Base-by-base conservation (phyloP, 805 yeast species). In the Metschnikowia aberdeeniae region DNA sequence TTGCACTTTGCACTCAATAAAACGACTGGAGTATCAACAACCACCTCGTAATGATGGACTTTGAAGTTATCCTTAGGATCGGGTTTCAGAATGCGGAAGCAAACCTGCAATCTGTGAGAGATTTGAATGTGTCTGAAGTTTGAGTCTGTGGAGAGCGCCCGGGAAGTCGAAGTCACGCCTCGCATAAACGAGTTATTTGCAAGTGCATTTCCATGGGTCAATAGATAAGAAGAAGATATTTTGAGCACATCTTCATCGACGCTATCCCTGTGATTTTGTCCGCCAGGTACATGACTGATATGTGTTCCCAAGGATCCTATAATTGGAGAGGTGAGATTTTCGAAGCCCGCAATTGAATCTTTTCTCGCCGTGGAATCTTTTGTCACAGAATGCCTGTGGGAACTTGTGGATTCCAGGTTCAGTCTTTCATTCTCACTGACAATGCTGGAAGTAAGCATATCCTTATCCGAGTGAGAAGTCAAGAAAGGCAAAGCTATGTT, bases 11-110 rank as follows among this genome's bases (percentile, higher is more conserved):
- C 58, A 51, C 75, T 69, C 40, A 72, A 57, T 46, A 72, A 58
- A 29, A 76, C 72, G 31, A 86, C 70, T 0, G 93, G 93, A 0
- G 92, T 84, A 58, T 86, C 93, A 33, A 86, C 84, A 36, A 86
- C 78, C 17, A 86, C 90, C 54, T 86, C 95, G 56, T 82, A 86
- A 60, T 86, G 90, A 55, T 84, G 89, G 66, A 80, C 63, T 50
- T 76, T 77, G 46, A 40, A 58, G 45, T 66, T 58, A 43, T 55
- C 73, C 38, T 63, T 59, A 0, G 77, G 73, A 47, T 82, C 85
- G 1, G 80, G 80, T 53, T 76, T 80, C 10, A 86, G 78, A 24
- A 86, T 78, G 45, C 93, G 68, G 45, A 86, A 75, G 54, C 85
- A 80, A 4, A 86, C 74, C 59, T 86, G 93, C 40, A 86, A 61